Evolutionary conservation across 495 filamentous ascomycete genomes (phyloP).

Genomic region (Pyrenula massariospora): DNA sequence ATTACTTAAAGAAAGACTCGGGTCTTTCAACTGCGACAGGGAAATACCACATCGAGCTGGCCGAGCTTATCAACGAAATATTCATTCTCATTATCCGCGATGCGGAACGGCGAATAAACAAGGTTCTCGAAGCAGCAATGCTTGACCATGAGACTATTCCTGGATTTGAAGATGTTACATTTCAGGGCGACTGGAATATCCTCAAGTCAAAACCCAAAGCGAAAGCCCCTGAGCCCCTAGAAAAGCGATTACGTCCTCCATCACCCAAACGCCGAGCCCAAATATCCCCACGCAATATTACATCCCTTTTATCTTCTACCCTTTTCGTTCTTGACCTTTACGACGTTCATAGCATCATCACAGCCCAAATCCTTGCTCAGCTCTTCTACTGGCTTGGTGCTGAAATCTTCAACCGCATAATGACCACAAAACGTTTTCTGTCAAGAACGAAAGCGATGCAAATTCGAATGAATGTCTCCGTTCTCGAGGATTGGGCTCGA

Average conservation of each 20-base stretch:
- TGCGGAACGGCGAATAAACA: constrained; percentile 95
- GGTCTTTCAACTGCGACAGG: constrained; percentile 73
- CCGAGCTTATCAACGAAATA: constrained; percentile 95
- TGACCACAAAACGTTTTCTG: constrained; percentile 89
- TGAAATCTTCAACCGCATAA: constrained; percentile 95
- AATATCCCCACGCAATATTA: constrained; percentile 86
- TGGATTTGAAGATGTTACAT: constrained; percentile 88
- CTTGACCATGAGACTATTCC: constrained; percentile 98
- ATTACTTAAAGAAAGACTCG: constrained; percentile 92
- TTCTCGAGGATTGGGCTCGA: constrained; percentile 90
- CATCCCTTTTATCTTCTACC: constrained; percentile 91
- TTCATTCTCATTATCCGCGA: constrained; percentile 98
- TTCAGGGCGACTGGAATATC: constrained; percentile 96
- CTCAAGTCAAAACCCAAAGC: constrained; percentile 82
- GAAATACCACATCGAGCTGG: constrained; percentile 84
- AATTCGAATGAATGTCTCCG: constrained; percentile 96
- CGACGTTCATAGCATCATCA: constrained; percentile 96
- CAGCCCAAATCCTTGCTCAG: constrained; percentile 81
- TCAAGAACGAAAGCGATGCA: constrained; percentile 99
- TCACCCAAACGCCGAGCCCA: constrained; percentile 92
- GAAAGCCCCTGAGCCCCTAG: constrained; percentile 70
- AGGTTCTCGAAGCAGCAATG: constrained; percentile 84
- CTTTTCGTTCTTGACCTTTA: constrained; percentile 97
- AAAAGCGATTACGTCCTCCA: constrained; percentile 84
- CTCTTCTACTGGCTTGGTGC: constrained; percentile 94